Base-by-base conservation (phyloP, 1,284 basidiomycete species). In the Cutaneotrichosporon mucoides region DNA sequence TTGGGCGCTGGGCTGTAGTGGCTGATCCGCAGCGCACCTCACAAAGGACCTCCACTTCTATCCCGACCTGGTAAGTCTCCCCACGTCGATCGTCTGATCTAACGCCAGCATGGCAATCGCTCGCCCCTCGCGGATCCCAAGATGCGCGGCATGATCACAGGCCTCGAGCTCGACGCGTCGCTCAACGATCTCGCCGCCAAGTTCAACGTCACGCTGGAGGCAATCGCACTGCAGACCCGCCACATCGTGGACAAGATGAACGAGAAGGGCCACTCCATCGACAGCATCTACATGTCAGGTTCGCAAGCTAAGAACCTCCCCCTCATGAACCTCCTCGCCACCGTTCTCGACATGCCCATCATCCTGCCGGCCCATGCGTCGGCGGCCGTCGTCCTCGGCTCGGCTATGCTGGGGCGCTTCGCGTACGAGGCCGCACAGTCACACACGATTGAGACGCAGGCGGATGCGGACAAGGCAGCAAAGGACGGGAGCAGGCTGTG, bases 231-330 rank as follows among this genome's bases (percentile, higher is more conserved):
- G 16, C 95, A 98, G 77, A 98, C 93, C 10, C 83, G 90, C 4
- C 95, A 98, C 79, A 98, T 99, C 74, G 82, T 99, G 57, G 90
- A 94, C 71, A 84, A 86, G 68, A 90, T 99, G 85, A 97, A 98
- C 79, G 76, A 72, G 13, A 84, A 86, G 43, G 95, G 95, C 0
- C 95, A 99, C 79, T 73, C 81, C 38, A 89, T 99, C 70, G 84
- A 84, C 57, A 85, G 86, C 37, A 88, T 99, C 75, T 97, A 93
- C 81, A 90, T 99, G 85, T 16, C 58, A 76, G 90, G 90, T 51
- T 88, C 90, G n/a, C 92, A 96, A 79, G 90, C 89, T 34, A 90
- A 88, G 80, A 96, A 95, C 78, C 71, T 73, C 37, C 80, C 84
- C 44, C 82, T 96, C 61, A 93, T 96, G 90, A 84, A 86, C 71